Conservation (phyloP, 306 rosid species). For the Arachis stenosperma region DNA sequence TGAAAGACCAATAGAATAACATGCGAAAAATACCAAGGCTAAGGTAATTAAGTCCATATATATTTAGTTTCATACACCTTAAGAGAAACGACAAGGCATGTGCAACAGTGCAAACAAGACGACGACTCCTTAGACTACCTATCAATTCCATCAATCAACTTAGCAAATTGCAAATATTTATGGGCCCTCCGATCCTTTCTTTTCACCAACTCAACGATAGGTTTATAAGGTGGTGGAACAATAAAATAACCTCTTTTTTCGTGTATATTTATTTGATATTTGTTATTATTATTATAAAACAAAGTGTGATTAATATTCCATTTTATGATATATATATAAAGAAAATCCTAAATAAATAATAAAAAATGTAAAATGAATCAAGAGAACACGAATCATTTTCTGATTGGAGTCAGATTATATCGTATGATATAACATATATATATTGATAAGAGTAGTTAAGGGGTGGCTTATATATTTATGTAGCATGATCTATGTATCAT, state of each 20-base stretch:
- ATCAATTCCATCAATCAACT: slow-evolving; percentile 13
- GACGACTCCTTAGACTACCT: too few species aligned
- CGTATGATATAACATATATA: neutral
- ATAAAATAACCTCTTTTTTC: too few species aligned
- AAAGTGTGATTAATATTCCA: too few species aligned
- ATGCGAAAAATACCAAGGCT: slow-evolving; percentile 11
- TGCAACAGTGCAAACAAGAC: slow-evolving; percentile 33
- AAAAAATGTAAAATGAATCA: too few species aligned
- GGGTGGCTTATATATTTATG: slow-evolving; percentile 23
- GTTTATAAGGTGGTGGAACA: too few species aligned
- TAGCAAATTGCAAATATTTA: neutral
- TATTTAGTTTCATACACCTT: neutral
- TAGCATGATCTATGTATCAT: slow-evolving; percentile 23
- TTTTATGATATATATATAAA: too few species aligned
- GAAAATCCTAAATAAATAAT: too few species aligned
- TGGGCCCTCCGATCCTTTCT: slow-evolving; percentile 17
- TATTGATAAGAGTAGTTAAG: slow-evolving; percentile 27
- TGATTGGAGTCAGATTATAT: neutral
- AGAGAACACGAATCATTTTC: too few species aligned
- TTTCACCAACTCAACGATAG: slow-evolving; percentile 28
- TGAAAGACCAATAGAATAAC: neutral
- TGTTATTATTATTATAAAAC: too few species aligned
- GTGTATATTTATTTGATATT: too few species aligned
- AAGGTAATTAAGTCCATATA: slow-evolving; percentile 10
- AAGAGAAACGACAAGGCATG: slow-evolving; percentile 47